These are phyloP conservation scores for Fusarium dimerum DNA, from an alignment of 2,329 filamentous ascomycete species.

Conservation along the genomic window DNA sequence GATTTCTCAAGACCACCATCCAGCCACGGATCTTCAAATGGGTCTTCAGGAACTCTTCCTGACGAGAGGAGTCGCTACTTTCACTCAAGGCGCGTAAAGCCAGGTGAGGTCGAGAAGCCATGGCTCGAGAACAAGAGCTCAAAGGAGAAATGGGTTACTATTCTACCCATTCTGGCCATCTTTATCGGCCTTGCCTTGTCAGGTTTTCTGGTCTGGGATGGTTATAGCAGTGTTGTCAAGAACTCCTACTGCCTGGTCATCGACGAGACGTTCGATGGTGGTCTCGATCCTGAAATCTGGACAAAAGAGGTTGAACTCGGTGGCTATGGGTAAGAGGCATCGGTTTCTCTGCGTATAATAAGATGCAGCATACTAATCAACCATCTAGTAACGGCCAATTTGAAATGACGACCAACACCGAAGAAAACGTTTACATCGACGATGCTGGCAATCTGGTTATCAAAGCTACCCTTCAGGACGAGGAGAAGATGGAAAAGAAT, in stretches of 20 bases:
- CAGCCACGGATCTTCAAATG: conserved; percentile 48
- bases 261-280: conserved; percentile 64
- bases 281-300: conserved; percentile 65
- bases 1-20: conserved; percentile 20
- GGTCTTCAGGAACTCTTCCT: conserved; percentile 33
- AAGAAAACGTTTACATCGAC: conserved; percentile 74
- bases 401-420: conserved; percentile 68
- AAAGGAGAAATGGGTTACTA: conserved; percentile 84
- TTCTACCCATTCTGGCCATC: conserved; percentile 74
- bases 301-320: conserved; percentile 74
- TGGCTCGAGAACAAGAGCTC: conserved; percentile 75
- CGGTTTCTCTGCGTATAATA: too few relatives aligned
- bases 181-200: conserved; percentile 67
- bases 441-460: conserved; percentile 67
- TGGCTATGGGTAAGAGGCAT: conserved; percentile 67
- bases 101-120: conserved; percentile 73
- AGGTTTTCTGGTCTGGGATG: conserved; percentile 75
- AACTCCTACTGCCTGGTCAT: conserved; percentile 73
- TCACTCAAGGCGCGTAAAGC: conserved; percentile 70
- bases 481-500: conserved; percentile 64
- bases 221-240: conserved; percentile 68
- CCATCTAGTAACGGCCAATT: conserved; percentile 73
- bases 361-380: conserved; percentile 1
- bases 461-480: conserved; percentile 76
- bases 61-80: conserved; percentile 61